Evolutionary conservation across 1,139 yeast genomes (phyloP).

Genomic region (Pichia sp.): DNA sequence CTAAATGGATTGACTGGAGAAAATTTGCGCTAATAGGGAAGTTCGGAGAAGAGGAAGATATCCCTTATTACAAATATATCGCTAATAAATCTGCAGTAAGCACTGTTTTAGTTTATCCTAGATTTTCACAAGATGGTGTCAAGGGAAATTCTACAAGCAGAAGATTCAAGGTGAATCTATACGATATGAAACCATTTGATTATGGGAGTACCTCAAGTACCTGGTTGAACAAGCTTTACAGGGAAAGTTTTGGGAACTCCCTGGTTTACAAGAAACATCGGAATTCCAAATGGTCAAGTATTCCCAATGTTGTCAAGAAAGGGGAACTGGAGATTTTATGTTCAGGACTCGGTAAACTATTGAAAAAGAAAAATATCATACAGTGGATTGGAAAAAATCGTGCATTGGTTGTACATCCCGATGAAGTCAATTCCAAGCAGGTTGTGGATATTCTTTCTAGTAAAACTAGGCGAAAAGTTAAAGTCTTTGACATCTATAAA

Average conservation of each 20-base stretch:
- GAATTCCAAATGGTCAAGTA: conserved; percentile 22
- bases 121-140: neutral
- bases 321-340: conserved; percentile 27
- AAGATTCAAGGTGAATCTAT: conserved; percentile 20
- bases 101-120: conserved; percentile 25
- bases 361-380: conserved; percentile 15
- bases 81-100: conserved; percentile 25
- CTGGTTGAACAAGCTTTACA: conserved; percentile 24
- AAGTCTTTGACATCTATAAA: conserved; percentile 13
- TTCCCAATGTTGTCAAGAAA: conserved; percentile 19
- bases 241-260: conserved; percentile 24
- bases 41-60: conserved; percentile 21
- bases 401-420: conserved; percentile 27
- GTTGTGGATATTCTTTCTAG: conserved; percentile 17
- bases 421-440: conserved; percentile 23
- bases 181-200: conserved; percentile 25
- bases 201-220: conserved; percentile 21
- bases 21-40: conserved; percentile 28
- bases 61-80: conserved; percentile 23
- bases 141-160: neutral
- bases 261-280: conserved; percentile 22
- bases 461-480: conserved; percentile 12
- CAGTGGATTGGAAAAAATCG: conserved; percentile 11
- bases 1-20: conserved; percentile 32
- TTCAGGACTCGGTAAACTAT: conserved; percentile 24